A percentile compares a stretch with the other conserved stretches of the same genome.
phyloP scores from a whole-genome alignment of 2,329 filamentous ascomycete species.

The Aspergillus glaucus region DNA sequence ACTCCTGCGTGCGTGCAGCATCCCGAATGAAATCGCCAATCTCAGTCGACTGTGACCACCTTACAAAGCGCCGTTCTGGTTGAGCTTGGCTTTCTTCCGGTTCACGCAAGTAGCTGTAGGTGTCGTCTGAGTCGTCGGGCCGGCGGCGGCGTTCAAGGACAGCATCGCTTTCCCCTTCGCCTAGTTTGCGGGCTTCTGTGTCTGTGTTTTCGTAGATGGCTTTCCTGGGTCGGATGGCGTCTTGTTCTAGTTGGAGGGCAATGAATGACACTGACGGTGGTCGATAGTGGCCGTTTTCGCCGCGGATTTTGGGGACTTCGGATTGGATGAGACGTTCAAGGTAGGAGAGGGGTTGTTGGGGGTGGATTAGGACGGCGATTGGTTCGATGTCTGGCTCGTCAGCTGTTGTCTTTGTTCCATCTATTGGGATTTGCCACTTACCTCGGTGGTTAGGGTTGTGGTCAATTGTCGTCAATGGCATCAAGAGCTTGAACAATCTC shows the following conservation, averaged over 20 bases:
- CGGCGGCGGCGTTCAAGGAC: conserved; percentile 39
- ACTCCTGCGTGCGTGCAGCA: conserved; percentile 75
- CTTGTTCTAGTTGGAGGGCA: conserved; percentile 66
- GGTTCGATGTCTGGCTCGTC: conserved; percentile 60
- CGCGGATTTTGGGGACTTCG: conserved; percentile 65
- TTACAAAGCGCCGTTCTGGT: conserved; percentile 57
- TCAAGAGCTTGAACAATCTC: conserved; percentile 70
- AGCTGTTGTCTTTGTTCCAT: neutral
- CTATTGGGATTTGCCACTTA: conserved; percentile 4
- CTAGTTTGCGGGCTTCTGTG: conserved; percentile 37
- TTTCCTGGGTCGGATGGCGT: conserved; percentile 42
- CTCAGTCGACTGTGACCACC: conserved; percentile 83
- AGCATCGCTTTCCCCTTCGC: conserved; percentile 8
- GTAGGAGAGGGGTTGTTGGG: conserved; percentile 85
- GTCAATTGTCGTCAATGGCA: conserved; percentile 63
- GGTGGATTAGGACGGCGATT: conserved; percentile 76
- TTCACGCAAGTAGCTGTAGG: conserved; percentile 63
- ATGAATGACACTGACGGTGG: conserved; percentile 71
- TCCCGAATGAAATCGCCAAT: conserved; percentile 93
- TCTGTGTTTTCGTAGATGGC: conserved; percentile 27
- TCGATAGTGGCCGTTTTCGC: conserved; percentile 58
- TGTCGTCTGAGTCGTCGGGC: conserved; percentile 54
- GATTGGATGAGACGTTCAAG: conserved; percentile 83
- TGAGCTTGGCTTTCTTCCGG: conserved; percentile 8
- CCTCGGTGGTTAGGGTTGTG: conserved; percentile 53